phyloP scores from a whole-genome alignment of 2,329 filamentous ascomycete species.

The Sphaerulina populicola region DNA sequence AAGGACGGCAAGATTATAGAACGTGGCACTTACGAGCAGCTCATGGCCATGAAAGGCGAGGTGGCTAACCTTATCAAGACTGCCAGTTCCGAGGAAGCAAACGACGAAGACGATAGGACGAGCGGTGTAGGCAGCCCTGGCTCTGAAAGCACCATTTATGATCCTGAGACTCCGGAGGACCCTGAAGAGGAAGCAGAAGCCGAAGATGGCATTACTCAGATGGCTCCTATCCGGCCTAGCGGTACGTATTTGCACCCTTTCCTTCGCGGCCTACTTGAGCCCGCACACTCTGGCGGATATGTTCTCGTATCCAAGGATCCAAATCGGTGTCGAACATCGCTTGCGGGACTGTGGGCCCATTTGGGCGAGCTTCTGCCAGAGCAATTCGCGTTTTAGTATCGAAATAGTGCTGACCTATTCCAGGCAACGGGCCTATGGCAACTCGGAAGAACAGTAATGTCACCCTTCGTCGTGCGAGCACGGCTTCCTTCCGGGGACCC shows the following conservation, averaged over 20 bases:
- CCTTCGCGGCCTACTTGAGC: background rate
- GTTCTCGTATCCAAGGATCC: background rate
- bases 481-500: constrained; percentile 79
- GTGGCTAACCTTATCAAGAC: constrained; percentile 77
- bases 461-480: constrained; percentile 81
- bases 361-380: background rate
- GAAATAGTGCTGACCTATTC: constrained; percentile 11
- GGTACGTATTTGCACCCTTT: constrained; percentile 8
- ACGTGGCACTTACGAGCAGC: constrained; percentile 79
- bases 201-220: constrained; percentile 65
- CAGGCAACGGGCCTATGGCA: constrained; percentile 35
- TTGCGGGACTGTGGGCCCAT: background rate
- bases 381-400: background rate
- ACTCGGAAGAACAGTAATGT: constrained; percentile 60
- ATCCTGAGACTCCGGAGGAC: constrained; percentile 38
- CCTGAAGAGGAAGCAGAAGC: constrained; percentile 49
- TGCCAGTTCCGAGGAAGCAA: constrained; percentile 48
- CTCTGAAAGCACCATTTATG: constrained; percentile 42
- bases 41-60: constrained; percentile 88
- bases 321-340: background rate
- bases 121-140: constrained; percentile 18
- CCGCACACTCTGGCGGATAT: background rate
- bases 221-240: constrained; percentile 61
- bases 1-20: constrained; percentile 77
- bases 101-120: constrained; percentile 18